Percentiles rank a stretch among this genome's conserved stretches.
Evolutionary conservation across 768 basidiomycete species (phyloP).

Genomic region (Mycena metata): DNA sequence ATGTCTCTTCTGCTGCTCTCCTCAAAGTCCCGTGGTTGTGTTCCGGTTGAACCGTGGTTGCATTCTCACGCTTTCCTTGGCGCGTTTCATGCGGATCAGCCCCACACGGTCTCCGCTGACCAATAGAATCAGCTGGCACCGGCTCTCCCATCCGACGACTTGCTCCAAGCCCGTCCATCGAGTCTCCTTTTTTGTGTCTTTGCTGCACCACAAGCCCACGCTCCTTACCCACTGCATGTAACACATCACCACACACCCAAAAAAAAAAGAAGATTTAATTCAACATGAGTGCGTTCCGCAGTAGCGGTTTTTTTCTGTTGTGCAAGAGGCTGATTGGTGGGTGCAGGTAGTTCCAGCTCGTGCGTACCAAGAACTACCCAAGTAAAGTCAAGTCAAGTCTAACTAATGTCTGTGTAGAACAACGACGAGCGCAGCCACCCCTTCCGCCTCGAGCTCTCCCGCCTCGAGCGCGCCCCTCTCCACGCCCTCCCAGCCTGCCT

Average conservation of each 20-base stretch:
- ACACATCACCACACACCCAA: constrained; percentile 11
- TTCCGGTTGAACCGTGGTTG: too few relatives aligned
- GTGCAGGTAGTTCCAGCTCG: not conserved
- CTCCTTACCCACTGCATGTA: constrained; percentile 36
- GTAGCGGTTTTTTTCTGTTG: not conserved
- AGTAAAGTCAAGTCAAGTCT: too few relatives aligned
- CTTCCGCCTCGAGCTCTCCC: not conserved
- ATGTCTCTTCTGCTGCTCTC: too few relatives aligned
- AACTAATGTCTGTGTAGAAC: not conserved
- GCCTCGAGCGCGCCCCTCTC: not conserved
- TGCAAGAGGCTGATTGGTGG: not conserved
- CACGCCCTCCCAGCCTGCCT: not conserved
- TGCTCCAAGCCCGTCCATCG: not conserved
- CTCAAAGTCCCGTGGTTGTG: too few relatives aligned
- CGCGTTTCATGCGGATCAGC: not conserved
- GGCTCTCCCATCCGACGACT: not conserved
- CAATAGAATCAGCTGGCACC: not conserved
- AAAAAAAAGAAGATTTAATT: not conserved
- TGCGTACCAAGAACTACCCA: not conserved
- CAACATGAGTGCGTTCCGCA: constrained; percentile 9
- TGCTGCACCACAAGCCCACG: constrained; percentile 14
- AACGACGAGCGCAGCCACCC: not conserved
- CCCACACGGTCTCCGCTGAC: not conserved
- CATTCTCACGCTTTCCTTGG: too few relatives aligned
- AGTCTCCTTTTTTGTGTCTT: constrained; percentile 2